Conservation (phyloP, 208 protist genomes). For the Trypanosoma avium region DNA sequence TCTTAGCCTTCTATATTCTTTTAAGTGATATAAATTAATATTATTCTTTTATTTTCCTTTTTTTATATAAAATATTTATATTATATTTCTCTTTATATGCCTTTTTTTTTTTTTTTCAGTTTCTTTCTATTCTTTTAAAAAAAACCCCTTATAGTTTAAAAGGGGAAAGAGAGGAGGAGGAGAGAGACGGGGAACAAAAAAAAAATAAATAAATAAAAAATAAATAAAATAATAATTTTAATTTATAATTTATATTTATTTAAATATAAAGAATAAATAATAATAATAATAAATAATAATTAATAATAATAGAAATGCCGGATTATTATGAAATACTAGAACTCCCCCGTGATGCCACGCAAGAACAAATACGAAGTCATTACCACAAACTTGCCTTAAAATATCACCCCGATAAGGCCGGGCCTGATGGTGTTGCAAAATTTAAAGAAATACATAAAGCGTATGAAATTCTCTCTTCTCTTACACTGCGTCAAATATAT, state of each 20-base stretch:
- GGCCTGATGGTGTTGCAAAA: constrained; percentile 24
- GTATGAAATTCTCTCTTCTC: constrained; percentile 92
- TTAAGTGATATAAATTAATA: background rate
- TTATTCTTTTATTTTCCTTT: constrained; percentile 10
- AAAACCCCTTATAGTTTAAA: no score
- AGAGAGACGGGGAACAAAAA: no score
- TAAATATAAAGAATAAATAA: background rate
- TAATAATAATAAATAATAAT: background rate
- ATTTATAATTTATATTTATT: no score
- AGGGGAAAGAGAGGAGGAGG: no score
- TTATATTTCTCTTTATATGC: background rate
- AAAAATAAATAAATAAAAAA: no score
- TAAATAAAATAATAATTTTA: no score
- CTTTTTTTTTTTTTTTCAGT: background rate
- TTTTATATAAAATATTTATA: no score
- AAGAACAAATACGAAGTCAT: constrained; percentile 26
- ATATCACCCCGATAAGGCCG: constrained; percentile 41
- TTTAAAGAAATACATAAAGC: constrained; percentile 75
- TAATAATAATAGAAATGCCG: background rate
- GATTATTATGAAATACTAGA: constrained; percentile 26
- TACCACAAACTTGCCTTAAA: constrained; percentile 35
- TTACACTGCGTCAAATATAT: constrained; percentile 54
- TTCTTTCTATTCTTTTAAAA: background rate
- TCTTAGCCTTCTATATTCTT: background rate
- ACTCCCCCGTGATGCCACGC: constrained; percentile 13